A percentile compares a stretch with the other conserved stretches of the same genome.
Evolutionary conservation across 192 early-diverging fungal species (phyloP).

Genomic region (Coemansia sp.): DNA sequence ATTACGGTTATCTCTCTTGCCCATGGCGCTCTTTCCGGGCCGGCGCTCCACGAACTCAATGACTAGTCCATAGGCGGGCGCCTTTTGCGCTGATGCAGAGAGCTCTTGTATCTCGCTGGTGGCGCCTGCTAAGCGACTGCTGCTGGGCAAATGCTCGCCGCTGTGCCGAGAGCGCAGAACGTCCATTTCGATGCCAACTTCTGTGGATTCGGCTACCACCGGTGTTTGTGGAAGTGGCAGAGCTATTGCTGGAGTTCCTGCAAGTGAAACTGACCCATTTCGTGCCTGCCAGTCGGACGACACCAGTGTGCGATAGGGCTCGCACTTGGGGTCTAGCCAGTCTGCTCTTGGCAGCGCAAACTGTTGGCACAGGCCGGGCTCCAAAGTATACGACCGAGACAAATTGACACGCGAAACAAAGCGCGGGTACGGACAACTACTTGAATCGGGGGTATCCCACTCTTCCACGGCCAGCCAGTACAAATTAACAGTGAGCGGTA

Average conservation of each 20-base stretch:
- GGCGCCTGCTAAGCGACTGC: background rate
- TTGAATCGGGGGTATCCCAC: constrained; percentile 29
- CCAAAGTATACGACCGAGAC: constrained; percentile 31
- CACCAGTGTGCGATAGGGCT: constrained; percentile 41
- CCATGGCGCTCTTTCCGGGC: background rate
- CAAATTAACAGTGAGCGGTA: constrained; percentile 38
- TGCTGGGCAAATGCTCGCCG: background rate
- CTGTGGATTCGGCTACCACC: background rate
- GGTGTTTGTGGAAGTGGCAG: background rate
- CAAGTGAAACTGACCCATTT: constrained; percentile 5
- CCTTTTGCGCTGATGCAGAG: constrained; percentile 20
- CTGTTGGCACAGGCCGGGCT: constrained; percentile 30
- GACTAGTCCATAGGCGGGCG: constrained; percentile 43
- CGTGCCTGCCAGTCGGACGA: constrained; percentile 55
- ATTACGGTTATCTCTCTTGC: background rate
- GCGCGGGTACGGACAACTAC: constrained; percentile 17
- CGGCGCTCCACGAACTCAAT: constrained; percentile 43
- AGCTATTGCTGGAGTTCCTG: background rate
- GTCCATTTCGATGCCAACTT: constrained; percentile 23
- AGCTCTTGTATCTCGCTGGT: constrained; percentile 48
- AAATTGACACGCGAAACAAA: constrained; percentile 42
- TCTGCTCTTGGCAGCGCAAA: constrained; percentile 40
- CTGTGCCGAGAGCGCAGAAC: constrained; percentile 13
- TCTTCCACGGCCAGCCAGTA: constrained; percentile 51
- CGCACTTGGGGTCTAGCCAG: constrained; percentile 45